Base-by-base conservation (phyloP, 768 basidiomycete genomes). In the Hygrocybe coccinea region DNA sequence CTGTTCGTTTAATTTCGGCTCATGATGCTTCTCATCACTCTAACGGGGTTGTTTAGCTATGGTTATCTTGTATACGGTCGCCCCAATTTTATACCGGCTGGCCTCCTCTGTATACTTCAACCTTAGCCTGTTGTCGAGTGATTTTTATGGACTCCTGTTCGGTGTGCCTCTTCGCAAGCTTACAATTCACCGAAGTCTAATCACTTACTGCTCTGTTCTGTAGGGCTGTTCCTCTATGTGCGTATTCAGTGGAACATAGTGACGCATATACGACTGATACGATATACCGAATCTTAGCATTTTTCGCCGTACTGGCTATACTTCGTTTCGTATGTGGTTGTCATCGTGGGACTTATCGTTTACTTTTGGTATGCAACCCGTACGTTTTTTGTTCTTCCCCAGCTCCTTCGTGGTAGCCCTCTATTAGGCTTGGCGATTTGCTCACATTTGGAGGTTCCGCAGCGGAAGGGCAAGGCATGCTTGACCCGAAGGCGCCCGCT, bases 361-460 rank as follows among this genome's bases (percentile, higher is more conserved):
- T 94, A 93, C 71, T 93, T 93, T 75, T 94, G 91, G 90, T 74
- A 80, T 67, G 81, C 86, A 6, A 85, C 85, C 35, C 91, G 90
- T 91, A 73, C 64, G 90, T 78, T 34, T 36, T 24, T 58, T 50
- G 35, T 36, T 34, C 9, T 17, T 4, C 8, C 29, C 29, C 29
- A 29, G 4, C 29, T 4, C 51, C 3, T 7, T 43, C 46, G 5
- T 41, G 33, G 14, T 39, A 54, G 9, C 24, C 24, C 4, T 29
- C n/a, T 29, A 3, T 8, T 8, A 8, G 29, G 4, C 29, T 29
- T 29, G 29, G 8, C 29, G 8, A 29, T 29, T 29, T 29, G 29
- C 29, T 29, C 29, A 29, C 29, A 29, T 29, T 29, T 29, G 29
- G 29, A 15, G 43, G 43, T 47, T 54, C 12, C 61, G 6, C 62